Percentiles rank a stretch among this genome's conserved stretches.
phyloP scores from a whole-genome alignment of 495 filamentous ascomycete species.

The Cryomyces minteri region DNA sequence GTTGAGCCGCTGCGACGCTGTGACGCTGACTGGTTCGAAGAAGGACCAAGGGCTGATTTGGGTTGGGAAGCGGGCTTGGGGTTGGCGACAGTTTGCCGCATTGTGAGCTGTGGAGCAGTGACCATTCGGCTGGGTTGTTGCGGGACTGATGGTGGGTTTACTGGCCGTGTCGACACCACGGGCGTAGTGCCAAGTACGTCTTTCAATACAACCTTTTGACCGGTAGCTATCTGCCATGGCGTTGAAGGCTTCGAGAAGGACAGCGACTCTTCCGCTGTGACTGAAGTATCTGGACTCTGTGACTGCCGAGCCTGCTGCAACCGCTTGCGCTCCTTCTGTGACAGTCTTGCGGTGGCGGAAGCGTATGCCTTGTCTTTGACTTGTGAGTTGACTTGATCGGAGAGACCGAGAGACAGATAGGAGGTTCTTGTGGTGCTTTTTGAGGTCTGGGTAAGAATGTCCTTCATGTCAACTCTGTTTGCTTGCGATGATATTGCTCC shows the following conservation, averaged over 20 bases:
- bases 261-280: conserved; percentile 21
- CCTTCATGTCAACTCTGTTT: conserved; percentile 55
- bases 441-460: conserved; percentile 68
- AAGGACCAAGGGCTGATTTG: conserved; percentile 15
- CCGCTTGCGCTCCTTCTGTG: conserved; percentile 82
- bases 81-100: conserved; percentile 44
- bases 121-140: conserved; percentile 8
- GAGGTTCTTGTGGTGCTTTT: conserved; percentile 32
- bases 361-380: conserved; percentile 11
- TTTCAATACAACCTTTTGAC: conserved; percentile 19
- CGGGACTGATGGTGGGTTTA: conserved; percentile 5
- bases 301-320: conserved; percentile 28
- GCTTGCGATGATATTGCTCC: conserved; percentile 31
- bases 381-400: conserved; percentile 14
- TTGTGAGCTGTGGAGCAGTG: conserved; percentile 34
- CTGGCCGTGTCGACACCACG: conserved; percentile 2
- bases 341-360: conserved; percentile 36
- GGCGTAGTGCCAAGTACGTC: conserved; percentile 17
- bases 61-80: conserved; percentile 16
- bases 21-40: conserved; percentile 7
- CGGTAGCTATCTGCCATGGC: conserved; percentile 47
- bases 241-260: conserved; percentile 29
- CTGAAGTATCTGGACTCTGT: conserved; percentile 26
- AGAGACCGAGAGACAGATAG: conserved; percentile 53
- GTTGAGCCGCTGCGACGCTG: not conserved